Evolutionary conservation across 169 alveolate genomes (phyloP), one percentile per base, ranked within the genome.

Genomic region (Plasmodium sp.): DNA sequence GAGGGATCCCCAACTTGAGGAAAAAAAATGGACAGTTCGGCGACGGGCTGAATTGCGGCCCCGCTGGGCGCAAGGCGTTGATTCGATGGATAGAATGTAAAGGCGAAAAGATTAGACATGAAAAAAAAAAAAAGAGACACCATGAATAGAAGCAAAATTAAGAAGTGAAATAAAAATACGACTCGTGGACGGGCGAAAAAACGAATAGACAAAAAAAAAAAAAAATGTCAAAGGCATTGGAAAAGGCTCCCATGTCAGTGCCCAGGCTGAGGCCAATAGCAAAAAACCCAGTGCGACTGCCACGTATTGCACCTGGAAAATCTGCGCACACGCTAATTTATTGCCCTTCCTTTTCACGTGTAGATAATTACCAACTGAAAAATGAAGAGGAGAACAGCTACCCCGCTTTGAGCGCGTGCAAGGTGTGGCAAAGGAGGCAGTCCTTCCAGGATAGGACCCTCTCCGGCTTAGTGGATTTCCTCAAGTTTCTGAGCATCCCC

Each of bases 21-120:
- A 34, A 92, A 71, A 67, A 81, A 48, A 43, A 48, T 72, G 92
- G 58, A 33, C 39, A 81, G 10, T 48, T 82, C 43, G 73, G 54
- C 22, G 81, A 82, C 33, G 97, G 97, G n/a, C 92, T 96, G 74
- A 96, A 96, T 93, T 96, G 98, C 94, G 98, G 98, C 16, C 98
- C 98, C 14, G 97, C 97, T 33, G 98, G 98, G 34, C 67, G 97
- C 31, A 84, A 96, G 79, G 94, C 98, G 22, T 95, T 96, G 79
- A 92, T 96, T 77, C 93, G 95, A 86, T 96, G 98, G 98, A 95
- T 96, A 36, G 98, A 96, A 81, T 96, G 98, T 96, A 67, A 67
- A 67, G 77, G 77, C 12, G 39, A 67, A 67, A 67, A 1, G 39
- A 67, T 51, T 51, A 51, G 62, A 51, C 62, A 58, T 56, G 92